A percentile compares a stretch with the other conserved stretches of the same genome.
Conservation (phyloP, 768 basidiomycete species). For the Panaeolus papilionaceus region DNA sequence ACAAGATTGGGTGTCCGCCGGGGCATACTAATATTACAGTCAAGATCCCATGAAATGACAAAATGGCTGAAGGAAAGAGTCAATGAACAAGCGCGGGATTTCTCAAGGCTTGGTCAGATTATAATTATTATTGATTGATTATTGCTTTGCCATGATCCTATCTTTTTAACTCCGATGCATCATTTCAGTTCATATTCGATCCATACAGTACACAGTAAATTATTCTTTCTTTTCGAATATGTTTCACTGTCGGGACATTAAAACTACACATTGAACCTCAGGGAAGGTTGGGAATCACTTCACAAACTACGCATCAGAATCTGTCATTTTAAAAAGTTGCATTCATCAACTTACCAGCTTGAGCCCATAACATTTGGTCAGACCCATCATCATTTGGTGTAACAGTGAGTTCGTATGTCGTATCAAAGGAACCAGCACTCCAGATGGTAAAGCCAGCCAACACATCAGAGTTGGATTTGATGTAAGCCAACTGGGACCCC, state of each 20-base stretch:
- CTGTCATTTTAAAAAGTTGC: not conserved
- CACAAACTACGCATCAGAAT: not conserved
- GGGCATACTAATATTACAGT: slow-evolving; percentile 8
- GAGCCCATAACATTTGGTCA: slow-evolving; percentile 52
- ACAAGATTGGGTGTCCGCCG: slow-evolving; percentile 24
- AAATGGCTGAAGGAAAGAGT: slow-evolving; percentile 14
- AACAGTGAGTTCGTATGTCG: slow-evolving; percentile 54
- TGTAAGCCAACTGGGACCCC: slow-evolving; percentile 47
- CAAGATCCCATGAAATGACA: slow-evolving; percentile 15
- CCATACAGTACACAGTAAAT: not conserved
- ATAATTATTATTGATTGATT: not conserved
- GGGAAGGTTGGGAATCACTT: slow-evolving; percentile 1
- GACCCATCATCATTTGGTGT: slow-evolving; percentile 54
- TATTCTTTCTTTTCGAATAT: not conserved
- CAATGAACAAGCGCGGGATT: slow-evolving; percentile 14
- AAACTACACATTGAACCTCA: not conserved
- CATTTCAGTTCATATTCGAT: not conserved
- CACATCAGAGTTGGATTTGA: slow-evolving; percentile 48
- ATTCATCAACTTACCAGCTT: slow-evolving; percentile 38
- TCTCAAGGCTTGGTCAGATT: not conserved
- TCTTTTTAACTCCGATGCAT: not conserved
- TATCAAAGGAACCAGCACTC: slow-evolving; percentile 59
- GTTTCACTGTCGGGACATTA: no score
- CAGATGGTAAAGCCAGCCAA: slow-evolving; percentile 58
- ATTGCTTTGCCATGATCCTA: not conserved